Conservation (phyloP, 2,329 filamentous ascomycete genomes). For the Cordyceps javanica region DNA sequence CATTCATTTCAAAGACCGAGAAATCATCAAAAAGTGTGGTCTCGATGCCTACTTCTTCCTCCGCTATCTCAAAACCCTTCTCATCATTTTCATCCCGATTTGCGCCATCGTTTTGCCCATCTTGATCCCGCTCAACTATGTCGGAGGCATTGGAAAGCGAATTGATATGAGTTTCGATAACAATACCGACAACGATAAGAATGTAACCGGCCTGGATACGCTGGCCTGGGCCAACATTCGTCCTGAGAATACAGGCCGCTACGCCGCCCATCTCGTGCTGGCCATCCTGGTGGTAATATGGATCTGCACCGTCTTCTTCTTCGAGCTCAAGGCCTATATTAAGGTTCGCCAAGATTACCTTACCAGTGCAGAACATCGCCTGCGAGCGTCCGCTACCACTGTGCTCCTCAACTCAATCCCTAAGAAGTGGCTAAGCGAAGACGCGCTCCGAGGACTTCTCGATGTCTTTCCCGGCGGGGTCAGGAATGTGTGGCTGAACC, state of each 20-base stretch:
- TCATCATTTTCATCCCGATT: slow-evolving; percentile 88
- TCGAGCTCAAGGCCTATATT: slow-evolving; percentile 81
- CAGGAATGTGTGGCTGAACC: slow-evolving; percentile 93
- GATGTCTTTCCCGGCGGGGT: slow-evolving; percentile 96
- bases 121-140: slow-evolving; percentile 75
- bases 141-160: slow-evolving; percentile 60
- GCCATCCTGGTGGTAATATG: slow-evolving; percentile 73
- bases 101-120: slow-evolving; percentile 74
- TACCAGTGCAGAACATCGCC: slow-evolving; percentile 87
- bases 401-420: slow-evolving; percentile 91
- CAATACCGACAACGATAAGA: slow-evolving; percentile 25
- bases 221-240: slow-evolving; percentile 85
- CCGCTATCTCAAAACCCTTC: slow-evolving; percentile 68
- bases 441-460: slow-evolving; percentile 76
- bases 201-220: slow-evolving; percentile 63
- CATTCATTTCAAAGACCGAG: slow-evolving; percentile 64
- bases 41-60: slow-evolving; percentile 97
- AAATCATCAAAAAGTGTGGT: slow-evolving; percentile 91
- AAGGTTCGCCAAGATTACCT: slow-evolving; percentile 91
- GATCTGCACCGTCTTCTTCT: slow-evolving; percentile 81
- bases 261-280: slow-evolving; percentile 79
- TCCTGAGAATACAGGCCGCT: slow-evolving; percentile 56
- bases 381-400: slow-evolving; percentile 90
- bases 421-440: slow-evolving; percentile 78
- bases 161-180: slow-evolving; percentile 32